Conservation (phyloP, 495 filamentous ascomycete genomes). For the Podospora didyma region DNA sequence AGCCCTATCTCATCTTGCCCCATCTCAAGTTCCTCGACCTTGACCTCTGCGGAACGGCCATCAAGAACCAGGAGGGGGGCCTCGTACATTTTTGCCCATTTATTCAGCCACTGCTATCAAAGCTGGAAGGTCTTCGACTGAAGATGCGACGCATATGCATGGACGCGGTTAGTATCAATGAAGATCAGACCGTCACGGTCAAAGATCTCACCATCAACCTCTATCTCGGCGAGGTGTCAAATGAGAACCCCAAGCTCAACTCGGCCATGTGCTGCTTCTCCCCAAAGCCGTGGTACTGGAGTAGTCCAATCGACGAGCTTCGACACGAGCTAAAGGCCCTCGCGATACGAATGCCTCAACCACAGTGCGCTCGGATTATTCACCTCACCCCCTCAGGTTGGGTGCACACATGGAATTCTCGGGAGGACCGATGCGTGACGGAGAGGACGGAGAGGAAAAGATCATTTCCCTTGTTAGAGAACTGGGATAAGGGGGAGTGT, state of each 20-base stretch:
- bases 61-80: not conserved
- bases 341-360: conserved; percentile 5
- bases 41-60: conserved; percentile 14
- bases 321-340: conserved; percentile 5
- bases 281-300: conserved; percentile 1
- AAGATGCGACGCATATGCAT: conserved; percentile 12
- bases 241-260: conserved; percentile 23
- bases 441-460: conserved; percentile 3
- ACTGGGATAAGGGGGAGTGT: not conserved
- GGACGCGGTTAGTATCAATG: not conserved
- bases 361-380: conserved; percentile 11
- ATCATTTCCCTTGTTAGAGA: not conserved
- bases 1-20: conserved; percentile 10
- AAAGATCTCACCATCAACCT: conserved; percentile 10
- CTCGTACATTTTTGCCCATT: conserved; percentile 15
- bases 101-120: conserved; percentile 7
- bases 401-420: conserved; percentile 18
- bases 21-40: conserved; percentile 17
- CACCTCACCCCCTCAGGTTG: conserved; percentile 14
- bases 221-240: conserved; percentile 13
- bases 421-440: conserved; percentile 8
- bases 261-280: not conserved
- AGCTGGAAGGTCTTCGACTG: conserved; percentile 5
- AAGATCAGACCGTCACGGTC: conserved; percentile 1
- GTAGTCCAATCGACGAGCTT: conserved; percentile 9